Conservation (phyloP, 2,329 filamentous ascomycete species). For the Amauroascus niger region DNA sequence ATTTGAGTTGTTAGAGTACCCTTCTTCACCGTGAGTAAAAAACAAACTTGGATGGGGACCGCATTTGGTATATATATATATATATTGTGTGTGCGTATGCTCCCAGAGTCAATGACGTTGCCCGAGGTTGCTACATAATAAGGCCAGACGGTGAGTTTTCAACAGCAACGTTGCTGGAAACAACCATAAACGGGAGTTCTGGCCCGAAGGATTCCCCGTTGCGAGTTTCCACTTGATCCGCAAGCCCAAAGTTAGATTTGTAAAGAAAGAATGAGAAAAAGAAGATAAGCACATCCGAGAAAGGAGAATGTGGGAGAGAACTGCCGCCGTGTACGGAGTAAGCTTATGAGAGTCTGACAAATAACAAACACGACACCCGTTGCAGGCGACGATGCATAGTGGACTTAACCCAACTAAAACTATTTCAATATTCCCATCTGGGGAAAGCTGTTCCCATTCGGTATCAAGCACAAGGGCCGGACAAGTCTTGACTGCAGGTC, state of each 20-base stretch:
- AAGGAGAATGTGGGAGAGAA: background rate
- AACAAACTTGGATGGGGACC: background rate
- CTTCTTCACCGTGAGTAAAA: no score
- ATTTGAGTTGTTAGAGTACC: background rate
- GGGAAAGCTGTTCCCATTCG: no score
- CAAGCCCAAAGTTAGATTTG: background rate
- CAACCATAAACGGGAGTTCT: background rate
- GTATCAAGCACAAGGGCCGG: no score
- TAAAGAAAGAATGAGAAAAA: no score
- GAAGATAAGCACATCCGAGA: background rate
- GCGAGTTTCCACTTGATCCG: background rate
- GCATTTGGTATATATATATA: background rate
- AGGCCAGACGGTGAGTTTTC: background rate
- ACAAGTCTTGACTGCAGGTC: no score
- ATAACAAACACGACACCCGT: background rate
- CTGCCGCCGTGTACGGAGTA: background rate
- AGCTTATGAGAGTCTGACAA: constrained; percentile 8
- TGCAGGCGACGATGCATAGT: background rate
- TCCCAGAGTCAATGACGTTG: constrained; percentile 9
- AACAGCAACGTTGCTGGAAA: background rate
- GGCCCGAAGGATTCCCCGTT: background rate
- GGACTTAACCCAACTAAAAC: background rate
- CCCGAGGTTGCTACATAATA: background rate
- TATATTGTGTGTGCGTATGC: background rate
- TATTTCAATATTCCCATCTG: no score